Evolutionary conservation across 108 stramenopile genomes (phyloP).

Genomic region (Epithemia pelagica): DNA sequence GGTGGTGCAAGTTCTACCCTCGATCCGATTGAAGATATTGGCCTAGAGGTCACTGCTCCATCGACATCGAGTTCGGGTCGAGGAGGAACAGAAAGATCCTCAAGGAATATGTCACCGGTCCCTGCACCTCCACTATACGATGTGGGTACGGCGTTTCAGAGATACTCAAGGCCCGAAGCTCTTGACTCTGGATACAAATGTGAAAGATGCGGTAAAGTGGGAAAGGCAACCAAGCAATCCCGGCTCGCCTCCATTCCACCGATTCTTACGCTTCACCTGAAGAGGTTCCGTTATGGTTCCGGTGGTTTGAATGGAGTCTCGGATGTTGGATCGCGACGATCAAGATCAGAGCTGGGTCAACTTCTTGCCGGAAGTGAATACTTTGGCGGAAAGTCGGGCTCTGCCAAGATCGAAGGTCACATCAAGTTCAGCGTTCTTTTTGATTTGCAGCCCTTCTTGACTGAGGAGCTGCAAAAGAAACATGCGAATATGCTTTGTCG

Average conservation of each 20-base stretch:
- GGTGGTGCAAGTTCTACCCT: conserved; percentile 51
- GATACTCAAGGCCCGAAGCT: conserved; percentile 65
- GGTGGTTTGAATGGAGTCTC: conserved; percentile 1
- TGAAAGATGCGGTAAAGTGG: conserved; percentile 78
- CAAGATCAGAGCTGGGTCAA: conserved; percentile 45
- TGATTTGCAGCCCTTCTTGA: conserved; percentile 71
- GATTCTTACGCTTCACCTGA: conserved; percentile 80
- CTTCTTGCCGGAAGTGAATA: conserved; percentile 18
- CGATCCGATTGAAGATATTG: conserved; percentile 89
- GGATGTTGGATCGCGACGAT: conserved; percentile 10
- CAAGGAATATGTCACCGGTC: conserved; percentile 17
- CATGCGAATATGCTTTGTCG: conserved; percentile 67
- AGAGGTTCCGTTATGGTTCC: conserved; percentile 77
- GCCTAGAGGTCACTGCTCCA: conserved; percentile 59
- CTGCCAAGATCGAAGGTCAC: conserved; percentile 88
- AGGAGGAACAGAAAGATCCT: conserved; percentile 14
- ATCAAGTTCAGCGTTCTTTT: conserved; percentile 57
- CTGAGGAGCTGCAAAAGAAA: conserved; percentile 49
- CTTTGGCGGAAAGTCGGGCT: conserved; percentile 59
- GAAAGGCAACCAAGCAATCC: conserved; percentile 75
- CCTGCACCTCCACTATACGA: conserved; percentile 35
- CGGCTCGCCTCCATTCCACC: conserved; percentile 79
- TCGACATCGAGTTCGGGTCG: background rate
- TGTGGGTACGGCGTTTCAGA: conserved; percentile 57
- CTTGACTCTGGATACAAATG: conserved; percentile 85